Percentiles rank a stretch among this genome's conserved stretches.
Evolutionary conservation across 2,329 filamentous ascomycete species (phyloP).

Genomic region (Dactylellina sp.): DNA sequence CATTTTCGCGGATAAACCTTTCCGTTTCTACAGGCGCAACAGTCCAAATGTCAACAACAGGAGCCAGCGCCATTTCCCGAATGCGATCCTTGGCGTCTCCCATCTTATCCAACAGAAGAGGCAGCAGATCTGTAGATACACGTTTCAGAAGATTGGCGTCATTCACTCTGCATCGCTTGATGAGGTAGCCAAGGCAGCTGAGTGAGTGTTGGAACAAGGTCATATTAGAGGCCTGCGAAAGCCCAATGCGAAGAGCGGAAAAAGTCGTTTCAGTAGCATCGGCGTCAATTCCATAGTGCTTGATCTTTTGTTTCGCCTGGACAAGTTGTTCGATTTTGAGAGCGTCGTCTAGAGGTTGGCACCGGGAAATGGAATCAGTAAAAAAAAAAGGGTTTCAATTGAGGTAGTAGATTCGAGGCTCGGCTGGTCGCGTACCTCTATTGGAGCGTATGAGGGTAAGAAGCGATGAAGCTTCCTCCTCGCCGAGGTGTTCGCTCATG

Average conservation of each 20-base stretch:
- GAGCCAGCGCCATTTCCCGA: constrained; percentile 77
- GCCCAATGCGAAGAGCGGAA: constrained; percentile 81
- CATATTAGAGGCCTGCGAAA: constrained; percentile 77
- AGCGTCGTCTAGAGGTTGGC: constrained; percentile 49
- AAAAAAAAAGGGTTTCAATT: constrained; percentile 28
- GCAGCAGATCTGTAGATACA: constrained; percentile 74
- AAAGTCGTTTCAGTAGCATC: constrained; percentile 77
- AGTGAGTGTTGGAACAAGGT: constrained; percentile 84
- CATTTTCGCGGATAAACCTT: constrained; percentile 79
- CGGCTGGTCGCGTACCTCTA: constrained; percentile 55
- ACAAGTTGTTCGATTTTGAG: constrained; percentile 50
- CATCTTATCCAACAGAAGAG: constrained; percentile 83
- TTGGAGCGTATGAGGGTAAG: constrained; percentile 53
- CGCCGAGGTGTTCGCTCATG: constrained; percentile 54
- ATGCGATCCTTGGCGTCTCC: constrained; percentile 90
- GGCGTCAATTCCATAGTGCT: constrained; percentile 54
- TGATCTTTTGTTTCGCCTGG: constrained; percentile 53
- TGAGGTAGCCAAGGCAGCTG: constrained; percentile 85
- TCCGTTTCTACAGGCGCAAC: constrained; percentile 80
- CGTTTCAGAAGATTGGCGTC: constrained; percentile 79
- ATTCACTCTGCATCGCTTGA: constrained; percentile 87
- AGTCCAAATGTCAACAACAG: constrained; percentile 80
- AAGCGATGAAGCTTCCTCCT: constrained; percentile 55
- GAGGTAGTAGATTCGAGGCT: constrained; percentile 28
- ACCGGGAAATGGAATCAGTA: constrained; percentile 48